These are phyloP conservation scores for Lasiodiplodia hormozganensis DNA, from an alignment of 2,329 filamentous ascomycete genomes.

Conservation along the genomic window DNA sequence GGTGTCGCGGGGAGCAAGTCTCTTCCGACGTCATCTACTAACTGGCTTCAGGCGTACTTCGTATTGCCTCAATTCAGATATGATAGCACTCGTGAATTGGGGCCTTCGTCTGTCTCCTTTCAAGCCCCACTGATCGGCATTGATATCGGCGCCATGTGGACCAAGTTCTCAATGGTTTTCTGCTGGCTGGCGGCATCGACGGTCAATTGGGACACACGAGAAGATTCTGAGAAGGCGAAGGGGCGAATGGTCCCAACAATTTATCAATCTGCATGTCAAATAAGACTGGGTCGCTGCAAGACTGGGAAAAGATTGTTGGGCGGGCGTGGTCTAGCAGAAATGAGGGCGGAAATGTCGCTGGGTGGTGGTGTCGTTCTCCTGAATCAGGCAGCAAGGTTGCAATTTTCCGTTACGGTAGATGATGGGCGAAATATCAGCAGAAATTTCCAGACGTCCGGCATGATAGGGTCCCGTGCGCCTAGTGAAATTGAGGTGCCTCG, in stretches of 20 bases:
- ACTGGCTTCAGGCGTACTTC: neutral
- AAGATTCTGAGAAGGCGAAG: neutral
- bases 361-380: neutral
- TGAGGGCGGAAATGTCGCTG: neutral
- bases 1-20: neutral
- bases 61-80: neutral
- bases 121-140: constrained; percentile 10
- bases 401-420: neutral
- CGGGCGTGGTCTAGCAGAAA: neutral
- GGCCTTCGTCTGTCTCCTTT: neutral
- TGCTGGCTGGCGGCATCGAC: too few species aligned
- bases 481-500: neutral
- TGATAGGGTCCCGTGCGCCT: neutral
- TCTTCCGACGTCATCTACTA: neutral
- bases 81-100: neutral
- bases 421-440: neutral
- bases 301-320: neutral
- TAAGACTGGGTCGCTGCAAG: neutral
- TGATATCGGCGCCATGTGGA: neutral
- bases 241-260: neutral
- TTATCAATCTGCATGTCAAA: neutral
- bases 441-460: neutral
- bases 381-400: neutral
- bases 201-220: neutral
- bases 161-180: neutral